Base-by-base conservation (phyloP, 176 grass and related monocot species). In the Carex pumila region DNA sequence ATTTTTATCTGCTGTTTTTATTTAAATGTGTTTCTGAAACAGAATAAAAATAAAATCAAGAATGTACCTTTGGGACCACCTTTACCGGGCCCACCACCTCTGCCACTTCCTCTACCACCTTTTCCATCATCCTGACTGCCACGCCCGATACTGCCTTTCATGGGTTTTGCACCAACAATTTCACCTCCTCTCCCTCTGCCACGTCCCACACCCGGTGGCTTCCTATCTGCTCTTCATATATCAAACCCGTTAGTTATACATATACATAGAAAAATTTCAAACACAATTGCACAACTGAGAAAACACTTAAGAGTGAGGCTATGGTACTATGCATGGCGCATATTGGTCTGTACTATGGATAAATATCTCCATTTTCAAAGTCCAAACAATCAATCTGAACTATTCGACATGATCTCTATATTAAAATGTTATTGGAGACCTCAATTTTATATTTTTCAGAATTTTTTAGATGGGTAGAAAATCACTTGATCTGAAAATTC, bases 141-240 rank as follows among this genome's bases (percentile, higher is more conserved):
- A 5, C 91, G 90, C 0, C 95, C 95, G 0, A 98, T 95, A 6
- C 92, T 89, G 63, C 91, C 91, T 81, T 87, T 93, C 53, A 85
- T 79, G 61, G 89, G 87, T 41, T 94, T 92, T 41, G 85, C 2
- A 6, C 84, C 70, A 53, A 88, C 92, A 7, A 88, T 84, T 34
- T 90, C 90, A 55, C 89, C 94, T 88, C 89, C 94, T 88, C 95
- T 94, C 66, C 95, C 95, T 85, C 95, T 93, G 87, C 95, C 95
- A 0, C 92, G 92, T 41, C 95, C 95, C 71, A 98, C 95, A 83
- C 95, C 95, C 0, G 95, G 95, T 60, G 95, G 95, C 74, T 86
- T 98, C 91, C 95, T 91, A 86, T 98, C 95, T 98, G 91, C 83
- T 89, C n/a, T 81, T 55, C 47, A 56, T 73, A 19, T 78, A 17